phyloP scores from a whole-genome alignment of 192 early-diverging fungal species.

The Glomus cerebriforme region DNA sequence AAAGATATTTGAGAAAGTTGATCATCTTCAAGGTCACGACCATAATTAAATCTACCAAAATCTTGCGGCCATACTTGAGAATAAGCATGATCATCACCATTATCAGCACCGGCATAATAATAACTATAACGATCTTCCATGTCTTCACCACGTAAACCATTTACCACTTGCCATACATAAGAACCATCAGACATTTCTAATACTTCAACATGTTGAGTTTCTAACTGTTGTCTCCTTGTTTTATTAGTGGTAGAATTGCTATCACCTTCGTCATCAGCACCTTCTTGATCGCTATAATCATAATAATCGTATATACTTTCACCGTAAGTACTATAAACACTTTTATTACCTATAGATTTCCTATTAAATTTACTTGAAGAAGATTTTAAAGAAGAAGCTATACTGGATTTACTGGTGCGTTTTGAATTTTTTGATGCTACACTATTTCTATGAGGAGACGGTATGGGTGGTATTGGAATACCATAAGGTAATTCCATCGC shows the following conservation, averaged over 20 bases:
- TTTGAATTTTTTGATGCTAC: constrained; percentile 17
- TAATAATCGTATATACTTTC: constrained; percentile 34
- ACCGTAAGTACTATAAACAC: constrained; percentile 23
- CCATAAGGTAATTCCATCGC: constrained; percentile 23
- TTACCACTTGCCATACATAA: constrained; percentile 30
- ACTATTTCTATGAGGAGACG: not conserved
- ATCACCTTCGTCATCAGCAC: constrained; percentile 25
- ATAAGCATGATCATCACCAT: not conserved
- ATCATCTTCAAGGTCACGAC: not conserved
- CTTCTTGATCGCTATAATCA: constrained; percentile 31
- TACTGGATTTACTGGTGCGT: constrained; percentile 22
- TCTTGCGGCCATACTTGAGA: constrained; percentile 7
- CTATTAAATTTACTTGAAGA: constrained; percentile 7
- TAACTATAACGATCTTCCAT: constrained; percentile 19
- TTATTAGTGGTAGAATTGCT: not conserved
- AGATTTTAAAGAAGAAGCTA: constrained; percentile 7
- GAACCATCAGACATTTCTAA: constrained; percentile 30
- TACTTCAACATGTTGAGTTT: constrained; percentile 29
- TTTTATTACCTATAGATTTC: constrained; percentile 29
- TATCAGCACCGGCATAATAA: constrained; percentile 13
- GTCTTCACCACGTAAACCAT: constrained; percentile 20
- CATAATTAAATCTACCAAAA: not conserved
- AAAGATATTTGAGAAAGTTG: not conserved
- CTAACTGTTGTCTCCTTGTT: not conserved
- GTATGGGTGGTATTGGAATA: constrained; percentile 35